Evolutionary conservation across 768 basidiomycete genomes (phyloP), one percentile per base, ranked within the genome.

Genomic region (Mycena rosella): DNA sequence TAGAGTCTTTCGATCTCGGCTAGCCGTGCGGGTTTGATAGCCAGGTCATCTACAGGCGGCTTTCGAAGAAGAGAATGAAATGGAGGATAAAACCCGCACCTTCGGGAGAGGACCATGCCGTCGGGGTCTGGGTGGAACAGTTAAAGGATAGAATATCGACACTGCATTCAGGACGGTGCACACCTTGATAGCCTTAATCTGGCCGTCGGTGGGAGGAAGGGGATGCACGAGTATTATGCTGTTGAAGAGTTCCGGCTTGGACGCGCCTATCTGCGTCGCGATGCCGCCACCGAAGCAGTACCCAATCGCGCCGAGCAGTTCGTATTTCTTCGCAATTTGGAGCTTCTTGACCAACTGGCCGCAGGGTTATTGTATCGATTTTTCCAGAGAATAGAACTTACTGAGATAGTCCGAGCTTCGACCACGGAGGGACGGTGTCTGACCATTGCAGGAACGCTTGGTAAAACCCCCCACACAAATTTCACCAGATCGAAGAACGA

Each of bases 251-350:
- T 60, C 52, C 14, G 60, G n/a, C n/a, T n/a, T 63, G 38, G 60
- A 20, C 15, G 61, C 59, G 11, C 69, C 64, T 10, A 70, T 9
- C 11, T 34, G 29, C 1, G 14, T 36, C 1, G 69, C 69, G n/a
- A 70, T n/a, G 17, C 55, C 64, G 49, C 69, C 69, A 17, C 66
- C 66, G 42, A 59, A 71, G 40, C 66, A 67, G 26, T 67, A 68
- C 2, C 84, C 84, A 44, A 86, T 80, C 10, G 79, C 78, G 15
- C 84, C 84, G 47, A 86, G 72, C 44, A 80, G 83, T 51, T 79
- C 74, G 49, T 86, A 86, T 52, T 80, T 75, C 69, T 82, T 84
- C 67, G 79, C 75, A 27, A 74, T 76, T 53, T 79, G 78, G 15
- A 85, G 48, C 48, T 78, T 75, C 18, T 70, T 53, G 34, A 84